Evolutionary conservation across 116 monocot species (phyloP), one percentile per base, ranked within the genome.

Genomic region (Dioscorea cayenensis): DNA sequence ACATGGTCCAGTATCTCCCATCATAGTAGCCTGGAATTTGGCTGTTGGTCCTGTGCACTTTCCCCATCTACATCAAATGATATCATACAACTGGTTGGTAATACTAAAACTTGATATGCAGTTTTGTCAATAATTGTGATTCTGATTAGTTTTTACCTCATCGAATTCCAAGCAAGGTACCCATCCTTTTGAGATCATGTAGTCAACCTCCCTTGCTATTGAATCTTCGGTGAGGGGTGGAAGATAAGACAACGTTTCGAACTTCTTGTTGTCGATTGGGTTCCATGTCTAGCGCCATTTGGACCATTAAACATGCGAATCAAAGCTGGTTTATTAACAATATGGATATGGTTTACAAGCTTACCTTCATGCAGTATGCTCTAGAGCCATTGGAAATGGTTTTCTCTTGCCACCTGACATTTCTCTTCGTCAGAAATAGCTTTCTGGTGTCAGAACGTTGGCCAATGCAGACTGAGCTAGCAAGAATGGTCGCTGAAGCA

Each of bases 141-240:
- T 43, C 11, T 43, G 43, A 43, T 43, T 43, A 43, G 55, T 55
- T 50, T 29, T 37, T 67, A 89, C 92, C 87, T 86, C 77, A 48
- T 87, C 90, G 55, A 94, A 94, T 71, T 94, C 94, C 77, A 94
- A 78, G 79, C 85, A 90, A 60, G 94, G 94, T 22, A 94, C 62
- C 83, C 85, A 94, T 60, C 79, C 83, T 70, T 85, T 84, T 9
- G 79, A 64, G 50, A 94, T 38, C 77, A 94, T 85, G 79, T 87
- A 90, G 8, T 90, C 90, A 7, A 94, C 71, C 77, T 94, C 83
- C 81, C 83, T 94, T 1, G 85, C 81, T 11, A 90, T 81, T 19
- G 87, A 87, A 19, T 89, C 94, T n/a, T 79, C 75, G 0, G 87
- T 65, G 17, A 90, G 87, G 2, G 94, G 94, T 8, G 94, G 90